Percentiles rank a stretch among this genome's conserved stretches.
Evolutionary conservation across 2,329 filamentous ascomycete species (phyloP).

Genomic region (Hortaea werneckii): DNA sequence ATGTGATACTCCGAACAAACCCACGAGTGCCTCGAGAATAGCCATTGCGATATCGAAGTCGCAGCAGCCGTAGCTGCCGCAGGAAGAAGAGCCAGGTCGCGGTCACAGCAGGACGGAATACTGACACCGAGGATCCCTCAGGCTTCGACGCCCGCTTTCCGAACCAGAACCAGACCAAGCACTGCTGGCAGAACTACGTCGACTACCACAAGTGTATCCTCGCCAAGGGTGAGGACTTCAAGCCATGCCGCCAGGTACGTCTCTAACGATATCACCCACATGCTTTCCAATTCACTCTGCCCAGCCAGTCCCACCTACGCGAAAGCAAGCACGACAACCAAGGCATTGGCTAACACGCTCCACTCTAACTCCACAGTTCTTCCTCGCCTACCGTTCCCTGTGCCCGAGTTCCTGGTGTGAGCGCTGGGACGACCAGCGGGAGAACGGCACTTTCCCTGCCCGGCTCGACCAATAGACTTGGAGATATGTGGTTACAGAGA

Average conservation of each 20-base stretch:
- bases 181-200: constrained; percentile 99
- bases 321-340: neutral
- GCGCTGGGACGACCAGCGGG: constrained; percentile 94
- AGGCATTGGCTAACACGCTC: neutral
- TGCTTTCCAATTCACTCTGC: neutral
- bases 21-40: too few relatives aligned
- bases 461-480: constrained; percentile 35
- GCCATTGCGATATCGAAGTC: too few relatives aligned
- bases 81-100: neutral
- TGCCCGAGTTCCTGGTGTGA: constrained; percentile 91
- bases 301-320: neutral
- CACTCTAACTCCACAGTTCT: constrained; percentile 56
- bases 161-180: constrained; percentile 96
- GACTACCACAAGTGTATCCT: constrained; percentile 99
- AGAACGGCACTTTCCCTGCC: constrained; percentile 47
- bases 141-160: constrained; percentile 99
- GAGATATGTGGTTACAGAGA: neutral
- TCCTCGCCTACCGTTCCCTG: constrained; percentile 89
- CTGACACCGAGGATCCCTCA: constrained; percentile 28
- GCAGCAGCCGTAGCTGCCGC: neutral
- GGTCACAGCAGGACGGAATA: neutral
- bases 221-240: constrained; percentile 97
- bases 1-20: too few relatives aligned
- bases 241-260: constrained; percentile 86
- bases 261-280: neutral